Base-by-base conservation (phyloP, 164 flowering plant species). In the Kalanchoe fedtschenkoi region DNA sequence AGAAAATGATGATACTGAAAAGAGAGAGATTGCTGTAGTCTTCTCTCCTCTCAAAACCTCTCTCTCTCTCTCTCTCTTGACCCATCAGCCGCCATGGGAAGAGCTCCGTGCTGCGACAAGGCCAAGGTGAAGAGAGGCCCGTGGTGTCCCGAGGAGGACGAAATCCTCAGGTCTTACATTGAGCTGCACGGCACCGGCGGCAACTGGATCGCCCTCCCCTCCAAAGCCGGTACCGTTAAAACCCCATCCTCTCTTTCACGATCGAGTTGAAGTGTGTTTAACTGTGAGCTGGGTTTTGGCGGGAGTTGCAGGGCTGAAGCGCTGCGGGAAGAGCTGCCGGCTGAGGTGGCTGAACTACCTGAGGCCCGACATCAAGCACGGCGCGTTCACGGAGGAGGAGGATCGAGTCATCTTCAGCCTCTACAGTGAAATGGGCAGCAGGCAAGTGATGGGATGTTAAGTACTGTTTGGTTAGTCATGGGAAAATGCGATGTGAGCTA, bases 91-190 rank as follows among this genome's bases (percentile, higher is more conserved):
- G 44, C 15, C 37, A 69, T 69, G 77, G 77, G 81, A 34, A 75
- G 78, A 64, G 75, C 77, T 44, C 81, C 78, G 44, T 78, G 81
- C 34, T 75, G 78, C 62, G 81, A 75, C 66, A 73, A 78, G 66
- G 62, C 71, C 2, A 75, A 71, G 14, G 79, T 76, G 65, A 78
- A 78, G 70, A 73, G 70, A 74, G 81, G 81, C 3, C 79, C 79
- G 6, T 78, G 81, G 79, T 73, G 79, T 19, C 77, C 81, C 34
- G 79, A 78, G 14, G 81, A 78, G 66, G 81, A 78, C 41, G 75
- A 72, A 2, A 62, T 39, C 21, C 81, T 78, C 66, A 75, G 58
- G 22, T 22, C 19, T 41, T 78, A 75, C 34, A 21, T 78, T 21
- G 56, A 73, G 62, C 44, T 41, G 17, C 72, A 71, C 43, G 81